Percentiles rank a stretch among this genome's conserved stretches.
phyloP scores from a whole-genome alignment of 1,284 basidiomycete species.

The Rhizopogon parksii region DNA sequence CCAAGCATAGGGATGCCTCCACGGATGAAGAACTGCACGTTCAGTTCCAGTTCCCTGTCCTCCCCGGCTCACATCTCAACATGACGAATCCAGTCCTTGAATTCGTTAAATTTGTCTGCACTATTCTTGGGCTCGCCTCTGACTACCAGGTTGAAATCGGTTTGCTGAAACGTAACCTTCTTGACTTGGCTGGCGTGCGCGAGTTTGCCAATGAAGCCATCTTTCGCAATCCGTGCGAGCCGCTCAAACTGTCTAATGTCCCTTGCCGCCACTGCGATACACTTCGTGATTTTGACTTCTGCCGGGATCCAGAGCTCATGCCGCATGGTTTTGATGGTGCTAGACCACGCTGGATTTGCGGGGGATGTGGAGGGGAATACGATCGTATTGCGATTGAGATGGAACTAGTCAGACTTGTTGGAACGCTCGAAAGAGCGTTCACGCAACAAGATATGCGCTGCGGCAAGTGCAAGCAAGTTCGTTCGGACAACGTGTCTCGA shows the following conservation, averaged over 20 bases:
- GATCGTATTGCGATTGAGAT: constrained; percentile 84
- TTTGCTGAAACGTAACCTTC: constrained; percentile 80
- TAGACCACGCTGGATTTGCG: constrained; percentile 57
- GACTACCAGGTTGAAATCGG: constrained; percentile 84
- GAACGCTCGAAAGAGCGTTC: constrained; percentile 67
- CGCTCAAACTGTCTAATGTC: constrained; percentile 81
- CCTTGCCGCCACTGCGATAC: constrained; percentile 89
- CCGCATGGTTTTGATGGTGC: constrained; percentile 45
- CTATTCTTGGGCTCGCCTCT: constrained; percentile 71
- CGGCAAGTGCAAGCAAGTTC: constrained; percentile 82
- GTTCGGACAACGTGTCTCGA: constrained; percentile 78
- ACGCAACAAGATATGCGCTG: constrained; percentile 89
- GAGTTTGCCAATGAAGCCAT: constrained; percentile 83
- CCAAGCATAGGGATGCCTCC: constrained; percentile 56
- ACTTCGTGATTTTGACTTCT: constrained; percentile 90
- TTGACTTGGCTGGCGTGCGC: constrained; percentile 83
- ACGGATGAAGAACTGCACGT: constrained; percentile 53
- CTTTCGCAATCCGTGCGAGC: constrained; percentile 92
- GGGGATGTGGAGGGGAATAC: constrained; percentile 78
- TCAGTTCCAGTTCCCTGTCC: constrained; percentile 74
- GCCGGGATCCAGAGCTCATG: constrained; percentile 84
- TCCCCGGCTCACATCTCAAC: constrained; percentile 81
- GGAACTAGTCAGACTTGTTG: constrained; percentile 73
- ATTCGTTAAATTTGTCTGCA: constrained; percentile 85
- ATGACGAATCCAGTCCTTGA: constrained; percentile 80